phyloP scores from a whole-genome alignment of 176 grass and related monocot genomes.

The Poa annua region DNA sequence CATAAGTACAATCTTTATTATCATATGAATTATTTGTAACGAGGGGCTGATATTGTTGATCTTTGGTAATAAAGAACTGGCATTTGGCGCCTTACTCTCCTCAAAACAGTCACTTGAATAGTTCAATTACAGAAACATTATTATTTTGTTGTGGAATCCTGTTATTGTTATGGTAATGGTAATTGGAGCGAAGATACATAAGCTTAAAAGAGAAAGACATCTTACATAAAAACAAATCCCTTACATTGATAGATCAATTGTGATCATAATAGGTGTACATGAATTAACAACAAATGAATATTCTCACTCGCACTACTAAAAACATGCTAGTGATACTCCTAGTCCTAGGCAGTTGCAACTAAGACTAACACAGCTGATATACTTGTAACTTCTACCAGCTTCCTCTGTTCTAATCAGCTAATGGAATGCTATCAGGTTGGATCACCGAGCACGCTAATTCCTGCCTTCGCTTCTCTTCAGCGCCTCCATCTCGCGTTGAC shows the following conservation, averaged over 20 bases:
- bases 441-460: background rate
- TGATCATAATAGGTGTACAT: background rate
- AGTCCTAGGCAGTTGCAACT: background rate
- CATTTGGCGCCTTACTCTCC: background rate
- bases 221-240: background rate
- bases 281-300: background rate
- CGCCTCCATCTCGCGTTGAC: background rate
- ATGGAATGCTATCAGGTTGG: background rate
- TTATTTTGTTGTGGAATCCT: background rate
- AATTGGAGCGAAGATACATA: too few species aligned
- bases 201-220: too few species aligned
- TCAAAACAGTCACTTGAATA: background rate
- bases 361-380: too few species aligned
- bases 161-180: background rate
- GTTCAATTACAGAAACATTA: background rate
- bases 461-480: too few species aligned
- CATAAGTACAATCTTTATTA: too few species aligned
- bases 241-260: background rate
- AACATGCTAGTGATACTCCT: background rate
- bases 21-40: too few species aligned
- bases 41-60: too few species aligned
- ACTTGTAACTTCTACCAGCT: too few species aligned
- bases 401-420: too few species aligned
- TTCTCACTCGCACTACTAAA: background rate
- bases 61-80: too few species aligned